Percentiles rank a stretch among this genome's conserved stretches.
phyloP scores from a whole-genome alignment of 495 filamentous ascomycete species.

The Tuber microsphaerosporum region DNA sequence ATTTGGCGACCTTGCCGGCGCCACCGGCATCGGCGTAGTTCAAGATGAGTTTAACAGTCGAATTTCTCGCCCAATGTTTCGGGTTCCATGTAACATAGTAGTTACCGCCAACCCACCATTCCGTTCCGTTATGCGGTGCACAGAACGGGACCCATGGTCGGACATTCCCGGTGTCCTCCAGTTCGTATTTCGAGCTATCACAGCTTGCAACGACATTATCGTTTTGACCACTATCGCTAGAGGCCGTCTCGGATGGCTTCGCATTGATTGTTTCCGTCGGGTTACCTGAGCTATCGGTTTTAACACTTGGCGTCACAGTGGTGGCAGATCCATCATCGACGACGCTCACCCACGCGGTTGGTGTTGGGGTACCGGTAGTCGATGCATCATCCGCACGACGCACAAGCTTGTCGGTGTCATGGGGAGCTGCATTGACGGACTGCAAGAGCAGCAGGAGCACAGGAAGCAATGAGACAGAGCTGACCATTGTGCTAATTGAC shows the following conservation, averaged over 20 bases:
- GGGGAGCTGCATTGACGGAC: constrained; percentile 12
- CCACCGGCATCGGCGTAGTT: constrained; percentile 25
- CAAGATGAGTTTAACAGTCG: constrained; percentile 24
- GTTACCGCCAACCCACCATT: constrained; percentile 27
- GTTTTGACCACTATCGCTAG: not conserved
- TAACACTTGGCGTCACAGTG: constrained; percentile 24
- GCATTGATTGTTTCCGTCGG: constrained; percentile 17
- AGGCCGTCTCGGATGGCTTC: constrained; percentile 16
- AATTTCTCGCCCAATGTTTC: constrained; percentile 26
- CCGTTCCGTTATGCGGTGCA: constrained; percentile 22
- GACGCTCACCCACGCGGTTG: constrained; percentile 23
- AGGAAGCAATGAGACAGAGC: constrained; percentile 13
- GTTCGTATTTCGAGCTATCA: constrained; percentile 28
- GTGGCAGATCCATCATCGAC: constrained; percentile 17
- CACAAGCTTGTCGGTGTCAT: constrained; percentile 2
- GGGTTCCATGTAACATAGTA: constrained; percentile 40
- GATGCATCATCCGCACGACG: constrained; percentile 15
- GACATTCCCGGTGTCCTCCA: constrained; percentile 14
- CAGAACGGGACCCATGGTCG: constrained; percentile 33
- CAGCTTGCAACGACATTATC: constrained; percentile 19
- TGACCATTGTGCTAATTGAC: constrained; percentile 16
- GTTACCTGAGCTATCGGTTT: constrained; percentile 17
- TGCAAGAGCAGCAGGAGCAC: constrained; percentile 14
- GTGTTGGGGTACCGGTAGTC: constrained; percentile 14
- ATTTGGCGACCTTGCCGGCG: constrained; percentile 14